Evolutionary conservation across 495 filamentous ascomycete species (phyloP).

Genomic region (Lasiosphaeria miniovina): DNA sequence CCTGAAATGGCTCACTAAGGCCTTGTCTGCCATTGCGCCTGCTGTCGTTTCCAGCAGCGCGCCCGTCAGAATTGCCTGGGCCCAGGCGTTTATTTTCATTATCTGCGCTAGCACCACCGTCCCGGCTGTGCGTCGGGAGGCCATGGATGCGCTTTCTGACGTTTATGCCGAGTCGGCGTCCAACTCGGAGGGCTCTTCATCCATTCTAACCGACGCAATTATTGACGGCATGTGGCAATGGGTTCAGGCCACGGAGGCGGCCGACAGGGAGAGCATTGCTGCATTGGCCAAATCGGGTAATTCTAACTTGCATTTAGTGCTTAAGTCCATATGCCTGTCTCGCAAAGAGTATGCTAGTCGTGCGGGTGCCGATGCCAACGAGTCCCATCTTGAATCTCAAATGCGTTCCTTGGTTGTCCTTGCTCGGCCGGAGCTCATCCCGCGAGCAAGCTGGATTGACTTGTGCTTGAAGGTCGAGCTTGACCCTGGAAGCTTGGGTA

Average conservation of each 20-base stretch:
- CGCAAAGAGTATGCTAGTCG: conserved; percentile 38
- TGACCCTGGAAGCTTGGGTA: conserved; percentile 77
- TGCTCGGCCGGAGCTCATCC: conserved; percentile 73
- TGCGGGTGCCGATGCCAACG: conserved; percentile 33
- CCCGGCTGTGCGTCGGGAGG: conserved; percentile 55
- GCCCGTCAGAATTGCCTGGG: conserved; percentile 60
- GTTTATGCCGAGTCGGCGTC: conserved; percentile 55
- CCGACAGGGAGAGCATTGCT: conserved; percentile 76
- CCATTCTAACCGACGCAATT: conserved; percentile 54
- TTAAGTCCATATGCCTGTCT: conserved; percentile 66
- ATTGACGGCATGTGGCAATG: conserved; percentile 79
- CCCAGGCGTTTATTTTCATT: conserved; percentile 76
- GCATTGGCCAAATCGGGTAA: conserved; percentile 63
- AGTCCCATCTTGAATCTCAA: conserved; percentile 53
- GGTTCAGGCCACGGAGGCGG: conserved; percentile 59
- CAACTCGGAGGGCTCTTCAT: conserved; percentile 35
- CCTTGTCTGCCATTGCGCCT: conserved; percentile 60
- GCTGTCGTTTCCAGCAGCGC: conserved; percentile 30
- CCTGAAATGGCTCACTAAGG: conserved; percentile 68
- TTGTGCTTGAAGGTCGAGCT: conserved; percentile 71
- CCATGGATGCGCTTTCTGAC: conserved; percentile 53
- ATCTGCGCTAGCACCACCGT: conserved; percentile 59
- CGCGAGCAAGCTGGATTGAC: conserved; percentile 81
- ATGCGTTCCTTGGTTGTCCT: conserved; percentile 74
- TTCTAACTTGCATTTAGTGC: conserved; percentile 56